A percentile compares a stretch with the other conserved stretches of the same genome.
Conservation (phyloP, 768 basidiomycete species). For the Aureoboletus auriporus region DNA sequence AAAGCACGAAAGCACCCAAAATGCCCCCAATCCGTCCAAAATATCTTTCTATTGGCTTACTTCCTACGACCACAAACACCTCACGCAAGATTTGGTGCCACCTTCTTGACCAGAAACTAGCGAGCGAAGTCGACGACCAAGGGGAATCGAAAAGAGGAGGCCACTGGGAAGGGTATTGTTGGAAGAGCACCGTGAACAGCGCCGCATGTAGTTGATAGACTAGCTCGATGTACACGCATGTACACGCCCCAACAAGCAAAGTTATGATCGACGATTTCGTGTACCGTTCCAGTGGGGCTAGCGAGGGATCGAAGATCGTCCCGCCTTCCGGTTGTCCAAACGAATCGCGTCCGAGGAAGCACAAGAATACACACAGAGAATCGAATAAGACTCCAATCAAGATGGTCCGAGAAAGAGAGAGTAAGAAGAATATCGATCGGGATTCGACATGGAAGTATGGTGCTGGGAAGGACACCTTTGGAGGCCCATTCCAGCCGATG, state of each 20-base stretch:
- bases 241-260: slow-evolving; percentile 37
- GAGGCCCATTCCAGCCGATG: neutral
- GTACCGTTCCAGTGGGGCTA: slow-evolving; percentile 32
- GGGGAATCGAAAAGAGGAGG: too few relatives aligned
- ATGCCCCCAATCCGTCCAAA: too few relatives aligned
- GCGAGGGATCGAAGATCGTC: slow-evolving; percentile 34
- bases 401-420: slow-evolving; percentile 11
- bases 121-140: too few relatives aligned
- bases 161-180: too few relatives aligned
- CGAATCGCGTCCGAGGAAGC: slow-evolving; percentile 36
- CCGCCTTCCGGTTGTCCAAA: slow-evolving; percentile 33
- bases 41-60: too few relatives aligned
- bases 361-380: neutral
- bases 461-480: slow-evolving; percentile 9
- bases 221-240: slow-evolving; percentile 44
- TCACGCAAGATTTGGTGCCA: too few relatives aligned
- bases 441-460: slow-evolving; percentile 18
- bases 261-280: slow-evolving; percentile 43
- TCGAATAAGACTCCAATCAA: slow-evolving; percentile 8
- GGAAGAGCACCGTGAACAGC: too few relatives aligned
- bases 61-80: too few relatives aligned
- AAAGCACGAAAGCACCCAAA: too few relatives aligned
- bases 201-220: slow-evolving; percentile 33
- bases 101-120: too few relatives aligned
- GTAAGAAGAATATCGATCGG: slow-evolving; percentile 11